Base-by-base conservation (phyloP, 225 moss, liverwort and hornwort species). In the Pseudisothecium myosuroides region DNA sequence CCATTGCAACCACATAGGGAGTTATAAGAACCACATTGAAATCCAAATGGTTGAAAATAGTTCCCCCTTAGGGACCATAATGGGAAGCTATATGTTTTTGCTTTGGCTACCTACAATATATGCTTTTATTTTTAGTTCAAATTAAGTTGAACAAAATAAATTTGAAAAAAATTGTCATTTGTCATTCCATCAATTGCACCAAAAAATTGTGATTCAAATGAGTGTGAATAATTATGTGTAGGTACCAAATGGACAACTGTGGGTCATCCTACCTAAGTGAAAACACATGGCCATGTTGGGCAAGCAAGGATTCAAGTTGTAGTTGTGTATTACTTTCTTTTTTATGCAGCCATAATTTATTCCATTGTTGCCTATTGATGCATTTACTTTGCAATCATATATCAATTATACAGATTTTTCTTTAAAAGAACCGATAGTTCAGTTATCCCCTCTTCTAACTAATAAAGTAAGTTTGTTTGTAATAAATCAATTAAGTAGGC, bases 131-230 rank as follows among this genome's bases (percentile, higher is more conserved):
- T 68, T n/a, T 67, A 11, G 11, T 68, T 68, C 21, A 12, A n/a
- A n/a, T 12, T 7, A 2, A 67, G 3, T 37, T 67, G 37, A 67
- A 11, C 0, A 7, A 67, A 0, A 2, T n/a, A 67, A 6, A 67
- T n/a, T 21, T 67, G 22, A 67, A 37, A 66, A 52, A 66, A 37
- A 5, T 0, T n/a, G 1, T n/a, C 21, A 21, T 67, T 67, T 36
- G 12, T 2, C 22, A n/a, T 67, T 67, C 21, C 19, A 36, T n/a
- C n/a, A n/a, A n/a, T 67, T 67, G 19, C 11, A n/a, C 67, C 21
- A 12, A 21, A 37, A 67, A 12, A 4, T 67, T n/a, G 12, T 67
- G 3, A 67, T 21, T 12, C 4, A 6, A 21, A 67, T 67, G 21
- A n/a, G 0, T 67, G 11, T 21, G n/a, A 39, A 39, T 68, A n/a